Conservation (phyloP, 305 asterid species). For the Stenogyne calaminthoides region DNA sequence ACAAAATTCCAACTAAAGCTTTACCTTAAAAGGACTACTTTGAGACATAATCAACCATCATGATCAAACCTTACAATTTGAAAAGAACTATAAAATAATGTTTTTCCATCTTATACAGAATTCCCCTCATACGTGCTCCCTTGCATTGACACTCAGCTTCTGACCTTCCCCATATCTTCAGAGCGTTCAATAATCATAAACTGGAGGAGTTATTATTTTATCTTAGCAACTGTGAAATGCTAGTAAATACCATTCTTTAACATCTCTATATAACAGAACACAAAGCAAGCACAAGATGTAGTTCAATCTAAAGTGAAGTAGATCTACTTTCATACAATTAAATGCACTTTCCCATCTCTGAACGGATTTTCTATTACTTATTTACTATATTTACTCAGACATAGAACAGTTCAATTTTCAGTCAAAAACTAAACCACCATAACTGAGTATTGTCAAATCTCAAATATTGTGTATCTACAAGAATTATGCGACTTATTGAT, state of each 20-base stretch:
- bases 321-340: not conserved
- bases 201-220: not conserved
- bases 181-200: not conserved
- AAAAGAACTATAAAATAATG: not conserved
- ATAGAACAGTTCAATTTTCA: not conserved
- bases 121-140: not conserved
- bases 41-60: not conserved
- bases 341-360: not conserved
- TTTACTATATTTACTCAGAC: constrained; percentile 4
- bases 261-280: not conserved
- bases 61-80: not conserved
- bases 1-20: not conserved
- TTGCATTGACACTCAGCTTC: constrained; percentile 2
- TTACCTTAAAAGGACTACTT: not conserved
- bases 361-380: not conserved
- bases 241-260: not conserved
- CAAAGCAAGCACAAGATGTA: not conserved
- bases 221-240: constrained; percentile 5
- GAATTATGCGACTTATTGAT: not conserved
- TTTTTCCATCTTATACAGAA: not conserved
- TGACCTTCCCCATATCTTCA: not conserved
- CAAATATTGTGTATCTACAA: not conserved
- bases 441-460: not conserved
- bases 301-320: not conserved
- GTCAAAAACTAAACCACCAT: not conserved